Percentiles rank a stretch among this genome's conserved stretches.
These are phyloP conservation scores for Jaminaea rosea DNA, from an alignment of 1,284 basidiomycete species.

Conservation along the genomic window DNA sequence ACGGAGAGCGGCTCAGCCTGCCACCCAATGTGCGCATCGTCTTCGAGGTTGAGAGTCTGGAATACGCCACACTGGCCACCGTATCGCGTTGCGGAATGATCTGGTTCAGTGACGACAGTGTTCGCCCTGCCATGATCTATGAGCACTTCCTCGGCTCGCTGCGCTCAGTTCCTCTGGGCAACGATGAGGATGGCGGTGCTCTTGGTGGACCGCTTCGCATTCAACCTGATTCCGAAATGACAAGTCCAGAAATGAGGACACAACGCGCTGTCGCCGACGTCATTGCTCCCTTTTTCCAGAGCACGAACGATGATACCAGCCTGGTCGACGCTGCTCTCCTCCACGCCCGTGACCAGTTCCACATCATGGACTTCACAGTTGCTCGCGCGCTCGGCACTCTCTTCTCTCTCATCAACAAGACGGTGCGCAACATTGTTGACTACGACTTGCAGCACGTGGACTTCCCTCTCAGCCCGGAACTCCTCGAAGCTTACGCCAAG, in stretches of 20 bases:
- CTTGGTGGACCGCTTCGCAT: neutral
- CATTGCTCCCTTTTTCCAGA: conserved; percentile 54
- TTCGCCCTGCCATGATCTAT: conserved; percentile 84
- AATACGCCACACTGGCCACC: conserved; percentile 92
- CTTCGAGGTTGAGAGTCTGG: conserved; percentile 98
- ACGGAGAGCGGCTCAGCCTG: conserved; percentile 93
- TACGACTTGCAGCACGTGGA: conserved; percentile 91
- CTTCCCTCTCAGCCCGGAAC: conserved; percentile 77
- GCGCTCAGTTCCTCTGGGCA: conserved; percentile 68
- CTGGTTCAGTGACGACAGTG: conserved; percentile 97
- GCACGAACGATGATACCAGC: conserved; percentile 54
- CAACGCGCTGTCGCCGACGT: conserved; percentile 67
- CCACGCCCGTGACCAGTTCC: conserved; percentile 72
- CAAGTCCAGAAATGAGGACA: conserved; percentile 54
- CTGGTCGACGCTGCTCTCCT: conserved; percentile 70
- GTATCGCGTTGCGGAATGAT: conserved; percentile 99
- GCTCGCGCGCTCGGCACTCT: conserved; percentile 88
- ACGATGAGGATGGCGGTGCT: conserved; percentile 71
- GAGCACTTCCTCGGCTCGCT: conserved; percentile 76
- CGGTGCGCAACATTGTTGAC: conserved; percentile 81
- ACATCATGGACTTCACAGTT: conserved; percentile 96
- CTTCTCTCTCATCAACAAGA: conserved; percentile 95
- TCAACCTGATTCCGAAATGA: conserved; percentile 37
- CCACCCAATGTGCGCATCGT: conserved; percentile 96
- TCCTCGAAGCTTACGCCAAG: conserved; percentile 78